Evolutionary conservation across 2,329 filamentous ascomycete genomes (phyloP), one percentile per base, ranked within the genome.

Genomic region (Aspergillus tamarii): DNA sequence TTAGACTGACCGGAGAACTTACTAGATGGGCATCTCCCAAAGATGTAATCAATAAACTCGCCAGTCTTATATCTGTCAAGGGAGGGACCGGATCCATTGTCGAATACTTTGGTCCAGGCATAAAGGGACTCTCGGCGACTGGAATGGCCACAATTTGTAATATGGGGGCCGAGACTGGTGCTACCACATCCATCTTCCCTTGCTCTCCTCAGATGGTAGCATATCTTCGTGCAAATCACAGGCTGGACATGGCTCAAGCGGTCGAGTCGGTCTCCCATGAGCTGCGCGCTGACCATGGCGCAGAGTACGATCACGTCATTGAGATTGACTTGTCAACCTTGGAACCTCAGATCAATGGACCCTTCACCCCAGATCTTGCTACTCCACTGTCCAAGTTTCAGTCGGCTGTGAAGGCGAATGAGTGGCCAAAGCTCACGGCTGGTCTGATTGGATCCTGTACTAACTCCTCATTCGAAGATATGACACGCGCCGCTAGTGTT

Each of bases 381-480:
- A 98, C 94, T 7, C 95, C 95, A 57, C 95, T 98, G 79, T 97
- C 93, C 83, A 94, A 97, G 85, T 97, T 98, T 84, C 93, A 91
- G 82, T 90, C 95, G 76, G 92, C 93, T 70, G 94, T 94, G 76
- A 93, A 96, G 85, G 89, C 89, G 76, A 97, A 99, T 84, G 88
- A 90, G 81, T 99, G 95, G 95, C 95, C 95, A 23, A 93, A 97
- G 78, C 87, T 99, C 76, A 97, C 96, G 85, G 95, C 96, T 70
- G 94, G 94, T 77, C 85, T 99, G 64, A 98, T 99, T 75, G 95
- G 95, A 72, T 97, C 94, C 74, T 99, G 95, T 91, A 99, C 95
- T 74, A 99, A 99, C 88, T 90, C 88, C 55, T 90, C 88, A 2
- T 91, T 91, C 75, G 88, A 91, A 84, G 95, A 98, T 77, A 98